phyloP scores from a whole-genome alignment of 208 protist species.

The Crithidia sp. region DNA sequence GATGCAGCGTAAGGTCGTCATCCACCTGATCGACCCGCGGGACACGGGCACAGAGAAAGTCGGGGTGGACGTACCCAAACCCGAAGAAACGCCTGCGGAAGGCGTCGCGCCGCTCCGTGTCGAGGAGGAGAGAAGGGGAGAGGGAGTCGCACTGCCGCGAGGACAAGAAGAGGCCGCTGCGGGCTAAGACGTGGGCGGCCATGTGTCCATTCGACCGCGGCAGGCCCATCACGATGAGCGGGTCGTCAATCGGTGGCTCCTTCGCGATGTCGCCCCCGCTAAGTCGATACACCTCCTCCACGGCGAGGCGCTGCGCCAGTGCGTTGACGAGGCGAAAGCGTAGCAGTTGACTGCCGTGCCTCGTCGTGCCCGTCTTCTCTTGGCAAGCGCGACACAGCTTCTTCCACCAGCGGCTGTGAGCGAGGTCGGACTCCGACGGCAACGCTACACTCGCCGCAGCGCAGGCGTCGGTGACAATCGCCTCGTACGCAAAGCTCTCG shows the following conservation, averaged over 20 bases:
- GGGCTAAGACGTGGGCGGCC: conserved; percentile 82
- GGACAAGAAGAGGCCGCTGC: conserved; percentile 80
- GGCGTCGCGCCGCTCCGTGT: conserved; percentile 61
- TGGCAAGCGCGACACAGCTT: conserved; percentile 84
- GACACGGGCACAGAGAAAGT: conserved; percentile 77
- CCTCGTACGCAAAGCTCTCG: conserved; percentile 67
- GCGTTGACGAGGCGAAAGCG: conserved; percentile 68
- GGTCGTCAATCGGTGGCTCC: conserved; percentile 55
- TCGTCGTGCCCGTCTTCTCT: conserved; percentile 64
- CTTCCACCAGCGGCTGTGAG: conserved; percentile 77
- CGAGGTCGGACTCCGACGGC: conserved; percentile 51
- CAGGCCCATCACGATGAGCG: conserved; percentile 84
- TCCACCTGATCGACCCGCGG: conserved; percentile 72
- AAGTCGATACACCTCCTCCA: conserved; percentile 83
- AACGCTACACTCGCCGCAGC: conserved; percentile 49
- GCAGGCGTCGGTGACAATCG: conserved; percentile 69
- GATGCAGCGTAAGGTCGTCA: conserved; percentile 86
- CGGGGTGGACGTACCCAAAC: conserved; percentile 63
- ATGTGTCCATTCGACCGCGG: conserved; percentile 89
- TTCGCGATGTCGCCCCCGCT: conserved; percentile 77
- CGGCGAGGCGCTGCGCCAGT: conserved; percentile 74
- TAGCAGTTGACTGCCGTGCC: conserved; percentile 67
- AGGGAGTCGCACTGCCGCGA: conserved; percentile 82
- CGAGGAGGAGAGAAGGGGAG: conserved; percentile 68
- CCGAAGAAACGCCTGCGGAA: conserved; percentile 60